phyloP scores from a whole-genome alignment of 2,329 filamentous ascomycete species.

The Clonostachys sp. region DNA sequence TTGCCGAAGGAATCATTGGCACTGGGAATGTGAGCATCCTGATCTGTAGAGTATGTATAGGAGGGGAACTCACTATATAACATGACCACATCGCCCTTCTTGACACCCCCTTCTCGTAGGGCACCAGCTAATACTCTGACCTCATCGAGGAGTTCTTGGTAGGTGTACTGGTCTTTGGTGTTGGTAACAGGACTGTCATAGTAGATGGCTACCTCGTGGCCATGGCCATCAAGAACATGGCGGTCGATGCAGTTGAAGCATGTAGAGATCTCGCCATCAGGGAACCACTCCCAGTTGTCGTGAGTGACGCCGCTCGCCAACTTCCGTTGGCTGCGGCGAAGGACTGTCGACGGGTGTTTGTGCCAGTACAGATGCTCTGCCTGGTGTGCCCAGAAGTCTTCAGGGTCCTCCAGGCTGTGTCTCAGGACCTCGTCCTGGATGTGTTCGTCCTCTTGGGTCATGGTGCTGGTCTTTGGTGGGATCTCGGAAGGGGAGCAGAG shows the following conservation, averaged over 20 bases:
- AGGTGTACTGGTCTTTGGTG: slow-evolving; percentile 69
- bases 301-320: slow-evolving; percentile 60
- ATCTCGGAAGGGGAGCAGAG: no score
- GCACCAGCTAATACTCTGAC: slow-evolving; percentile 81
- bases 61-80: slow-evolving; percentile 70
- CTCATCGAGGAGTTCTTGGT: slow-evolving; percentile 69
- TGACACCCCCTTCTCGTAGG: slow-evolving; percentile 75
- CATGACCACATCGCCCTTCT: slow-evolving; percentile 80
- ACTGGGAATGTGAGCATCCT: slow-evolving; percentile 40
- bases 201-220: slow-evolving; percentile 69
- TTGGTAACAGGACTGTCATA: slow-evolving; percentile 85
- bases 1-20: slow-evolving; percentile 89
- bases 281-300: slow-evolving; percentile 85
- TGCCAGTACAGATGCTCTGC: slow-evolving; percentile 79
- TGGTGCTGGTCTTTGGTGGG: neutral
- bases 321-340: slow-evolving; percentile 57
- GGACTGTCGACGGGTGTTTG: slow-evolving; percentile 60
- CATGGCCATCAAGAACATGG: slow-evolving; percentile 77
- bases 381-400: slow-evolving; percentile 71
- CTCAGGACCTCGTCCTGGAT: slow-evolving; percentile 46
- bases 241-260: slow-evolving; percentile 90
- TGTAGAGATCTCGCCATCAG: slow-evolving; percentile 82
- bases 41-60: neutral
- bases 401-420: slow-evolving; percentile 62
- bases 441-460: slow-evolving; percentile 7